These are phyloP conservation scores for Cyclocybe aegerita DNA, from an alignment of 768 basidiomycete species.

Conservation along the genomic window DNA sequence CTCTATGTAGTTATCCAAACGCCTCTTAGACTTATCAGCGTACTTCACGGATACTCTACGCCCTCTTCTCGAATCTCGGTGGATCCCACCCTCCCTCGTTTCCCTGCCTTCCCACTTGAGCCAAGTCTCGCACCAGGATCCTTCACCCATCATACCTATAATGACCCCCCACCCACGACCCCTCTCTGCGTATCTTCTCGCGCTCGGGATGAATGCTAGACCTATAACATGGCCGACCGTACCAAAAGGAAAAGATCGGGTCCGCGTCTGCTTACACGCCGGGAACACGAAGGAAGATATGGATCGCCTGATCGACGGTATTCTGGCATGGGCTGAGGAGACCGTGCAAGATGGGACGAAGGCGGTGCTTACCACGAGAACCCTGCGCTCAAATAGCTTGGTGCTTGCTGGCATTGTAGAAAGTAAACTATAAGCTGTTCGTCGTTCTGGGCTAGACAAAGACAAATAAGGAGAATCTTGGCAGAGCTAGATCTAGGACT, in stretches of 20 bases:
- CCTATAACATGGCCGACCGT: slow-evolving; percentile 90
- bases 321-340: slow-evolving; percentile 48
- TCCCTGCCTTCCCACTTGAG: slow-evolving; percentile 35
- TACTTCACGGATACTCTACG: slow-evolving; percentile 35
- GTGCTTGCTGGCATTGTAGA: slow-evolving; percentile 2
- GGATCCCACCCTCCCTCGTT: slow-evolving; percentile 34
- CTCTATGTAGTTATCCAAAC: slow-evolving; percentile 25
- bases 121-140: slow-evolving; percentile 29
- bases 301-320: slow-evolving; percentile 49
- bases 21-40: slow-evolving; percentile 45
- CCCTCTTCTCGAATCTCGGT: slow-evolving; percentile 24
- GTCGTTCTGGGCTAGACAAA: no score
- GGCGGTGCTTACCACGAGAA: neutral
- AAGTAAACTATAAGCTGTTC: slow-evolving; percentile 10
- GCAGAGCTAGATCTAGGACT: no score
- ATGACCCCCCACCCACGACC: slow-evolving; percentile 75
- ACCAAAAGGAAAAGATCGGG: slow-evolving; percentile 80
- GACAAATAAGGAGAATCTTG: no score
- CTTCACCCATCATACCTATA: slow-evolving; percentile 84
- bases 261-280: slow-evolving; percentile 87
- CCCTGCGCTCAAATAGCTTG: neutral
- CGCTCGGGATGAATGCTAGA: slow-evolving; percentile 60
- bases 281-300: slow-evolving; percentile 69
- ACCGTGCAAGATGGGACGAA: slow-evolving; percentile 24
- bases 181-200: slow-evolving; percentile 65